These are phyloP conservation scores for Parastagonospora nodorum DNA, from an alignment of 2,329 filamentous ascomycete species.

Conservation along the genomic window DNA sequence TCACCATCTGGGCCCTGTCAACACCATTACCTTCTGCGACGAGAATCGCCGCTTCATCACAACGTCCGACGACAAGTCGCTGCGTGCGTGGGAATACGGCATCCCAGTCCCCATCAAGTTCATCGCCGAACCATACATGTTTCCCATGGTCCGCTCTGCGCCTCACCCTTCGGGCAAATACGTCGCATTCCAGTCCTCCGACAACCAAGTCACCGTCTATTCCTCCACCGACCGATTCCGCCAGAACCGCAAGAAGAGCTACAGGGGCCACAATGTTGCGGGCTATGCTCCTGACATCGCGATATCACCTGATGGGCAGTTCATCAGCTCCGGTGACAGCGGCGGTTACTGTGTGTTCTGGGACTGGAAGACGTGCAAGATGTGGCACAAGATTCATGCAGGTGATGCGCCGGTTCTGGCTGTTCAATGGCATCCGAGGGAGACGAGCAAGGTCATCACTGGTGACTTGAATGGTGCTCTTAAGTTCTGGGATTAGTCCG, in stretches of 20 bases:
- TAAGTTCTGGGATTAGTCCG: constrained; percentile 82
- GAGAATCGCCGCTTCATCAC: constrained; percentile 95
- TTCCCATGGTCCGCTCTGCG: constrained; percentile 84
- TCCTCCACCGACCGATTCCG: constrained; percentile 93
- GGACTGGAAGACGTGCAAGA: constrained; percentile 99
- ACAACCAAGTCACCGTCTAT: constrained; percentile 98
- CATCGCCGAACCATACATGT: constrained; percentile 98
- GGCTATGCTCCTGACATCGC: constrained; percentile 90
- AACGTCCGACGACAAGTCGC: constrained; percentile 94
- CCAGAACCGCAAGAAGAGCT: constrained; percentile 96
- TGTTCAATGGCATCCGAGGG: constrained; percentile 95
- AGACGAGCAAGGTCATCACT: constrained; percentile 90
- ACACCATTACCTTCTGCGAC: constrained; percentile 96
- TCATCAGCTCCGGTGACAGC: constrained; percentile 84
- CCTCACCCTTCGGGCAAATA: constrained; percentile 90
- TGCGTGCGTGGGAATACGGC: constrained; percentile 97
- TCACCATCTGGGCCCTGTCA: constrained; percentile 95
- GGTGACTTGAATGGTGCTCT: constrained; percentile 88
- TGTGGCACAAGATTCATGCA: constrained; percentile 95
- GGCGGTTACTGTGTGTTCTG: constrained; percentile 92
- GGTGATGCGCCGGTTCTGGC: constrained; percentile 83
- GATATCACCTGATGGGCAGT: constrained; percentile 89
- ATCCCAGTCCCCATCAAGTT: constrained; percentile 99
- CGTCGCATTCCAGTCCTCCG: constrained; percentile 88
- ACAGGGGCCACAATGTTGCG: constrained; percentile 93